Evolutionary conservation across 768 basidiomycete genomes (phyloP), one percentile per base, ranked within the genome.

Genomic region (Boletus tylopilopsis): DNA sequence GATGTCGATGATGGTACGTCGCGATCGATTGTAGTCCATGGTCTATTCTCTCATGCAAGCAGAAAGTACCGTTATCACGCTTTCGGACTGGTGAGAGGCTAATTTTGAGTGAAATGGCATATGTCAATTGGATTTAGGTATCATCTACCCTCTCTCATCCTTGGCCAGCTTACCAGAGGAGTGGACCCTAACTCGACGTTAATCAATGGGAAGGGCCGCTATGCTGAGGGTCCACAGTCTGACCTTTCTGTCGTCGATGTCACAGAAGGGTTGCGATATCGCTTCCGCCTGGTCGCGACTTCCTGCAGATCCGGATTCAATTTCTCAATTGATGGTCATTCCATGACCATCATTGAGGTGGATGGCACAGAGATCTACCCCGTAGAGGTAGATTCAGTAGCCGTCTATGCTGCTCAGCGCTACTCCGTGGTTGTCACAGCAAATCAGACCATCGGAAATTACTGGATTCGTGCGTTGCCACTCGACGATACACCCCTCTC

Each of bases 121-220:
- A 15, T 18, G 7, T 22, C 32, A 12, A 47, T 13, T 40, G 22
- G 19, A 24, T 40, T 24, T 15, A 47, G 46, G 46, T 47, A 47
- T 33, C 46, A 47, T 27, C 2, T 1, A 3, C 8, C 13, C 36
- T 29, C 36, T 10, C 18, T 30, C 19, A 10, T 16, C 4, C 36
- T 27, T 21, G 21, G 21, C 5, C 3, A 47, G 15, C 3, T 24
- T 2, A 32, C 33, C 22, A 9, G 1, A 13, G 13, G 33, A 16
- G 33, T 34, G 8, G 1, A 32, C 27, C 43, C 69, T 1, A 61
- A 77, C 45, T 66, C 79, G 13, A 75, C 73, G 2, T 57, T 82
- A 6, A 79, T 82, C 37, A 82, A 82, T 37, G 79, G 80, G 0
- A 56, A 55, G 21, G 80, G 81, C 19, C 75, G 79, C 30, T 74